A percentile compares a stretch with the other conserved stretches of the same genome.
phyloP scores from a whole-genome alignment of 441 rosid species.

The Erysimum cheiri region DNA sequence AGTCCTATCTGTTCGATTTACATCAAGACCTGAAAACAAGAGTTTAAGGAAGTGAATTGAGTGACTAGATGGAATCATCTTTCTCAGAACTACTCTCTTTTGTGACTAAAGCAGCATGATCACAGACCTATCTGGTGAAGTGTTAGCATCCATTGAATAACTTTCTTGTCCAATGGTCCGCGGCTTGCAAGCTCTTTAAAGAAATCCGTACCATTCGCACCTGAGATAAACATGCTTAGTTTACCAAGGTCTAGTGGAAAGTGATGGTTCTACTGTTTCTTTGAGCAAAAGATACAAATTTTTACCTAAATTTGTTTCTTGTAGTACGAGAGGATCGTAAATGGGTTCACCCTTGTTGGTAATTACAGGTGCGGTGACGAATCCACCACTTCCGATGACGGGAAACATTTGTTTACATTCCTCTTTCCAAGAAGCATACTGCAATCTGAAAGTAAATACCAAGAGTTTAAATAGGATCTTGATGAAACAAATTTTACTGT shows the following conservation, averaged over 20 bases:
- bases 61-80: background rate
- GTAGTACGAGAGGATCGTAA: slow-evolving; percentile 74
- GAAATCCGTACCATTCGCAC: slow-evolving; percentile 51
- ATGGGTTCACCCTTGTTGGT: slow-evolving; percentile 83
- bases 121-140: slow-evolving; percentile 93
- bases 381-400: slow-evolving; percentile 83
- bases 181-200: slow-evolving; percentile 55
- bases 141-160: slow-evolving; percentile 85
- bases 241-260: slow-evolving; percentile 19
- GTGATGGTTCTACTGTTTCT: slow-evolving; percentile 11
- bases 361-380: slow-evolving; percentile 85
- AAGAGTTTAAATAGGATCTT: slow-evolving; percentile 12
- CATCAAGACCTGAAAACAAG: slow-evolving; percentile 72
- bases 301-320: slow-evolving; percentile 63
- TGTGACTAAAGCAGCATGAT: background rate
- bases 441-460: slow-evolving; percentile 55
- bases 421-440: slow-evolving; percentile 79
- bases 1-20: slow-evolving; percentile 84
- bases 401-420: slow-evolving; percentile 78
- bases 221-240: slow-evolving; percentile 38
- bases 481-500: background rate
- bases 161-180: slow-evolving; percentile 76
- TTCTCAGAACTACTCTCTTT: slow-evolving; percentile 5
- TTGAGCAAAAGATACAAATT: slow-evolving; percentile 34
- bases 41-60: background rate